A percentile compares a stretch with the other conserved stretches of the same genome.
Conservation (phyloP, 345 rosid genomes). For the Limnanthes douglasii region DNA sequence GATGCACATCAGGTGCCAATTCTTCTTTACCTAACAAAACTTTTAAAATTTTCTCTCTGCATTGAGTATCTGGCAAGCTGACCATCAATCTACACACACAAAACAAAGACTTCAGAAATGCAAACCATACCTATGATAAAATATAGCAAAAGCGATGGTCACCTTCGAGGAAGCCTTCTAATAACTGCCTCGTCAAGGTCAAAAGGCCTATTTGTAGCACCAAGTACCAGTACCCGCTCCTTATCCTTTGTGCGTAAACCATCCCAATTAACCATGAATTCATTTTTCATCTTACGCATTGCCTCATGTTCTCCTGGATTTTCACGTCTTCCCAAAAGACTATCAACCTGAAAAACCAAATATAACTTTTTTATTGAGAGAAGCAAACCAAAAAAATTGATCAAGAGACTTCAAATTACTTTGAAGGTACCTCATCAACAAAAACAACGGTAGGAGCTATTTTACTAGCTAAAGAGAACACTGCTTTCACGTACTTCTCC, state of each 20-base stretch:
- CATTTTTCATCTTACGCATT: conserved; percentile 99
- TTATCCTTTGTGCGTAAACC: conserved; percentile 92
- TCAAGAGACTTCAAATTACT: background rate
- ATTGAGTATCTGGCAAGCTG: conserved; percentile 73
- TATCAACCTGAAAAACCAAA: conserved; percentile 58
- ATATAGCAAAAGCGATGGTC: background rate
- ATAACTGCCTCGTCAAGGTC: conserved; percentile 99
- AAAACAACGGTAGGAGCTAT: conserved; percentile 96
- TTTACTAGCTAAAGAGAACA: conserved; percentile 95
- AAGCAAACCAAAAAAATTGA: background rate
- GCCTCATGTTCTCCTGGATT: conserved; percentile 99
- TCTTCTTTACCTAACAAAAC: conserved; percentile 91
- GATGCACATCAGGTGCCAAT: conserved; percentile 47
- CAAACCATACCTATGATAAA: no score
- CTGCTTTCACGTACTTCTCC: conserved; percentile 96
- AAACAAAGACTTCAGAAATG: background rate
- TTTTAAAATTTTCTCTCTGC: conserved; percentile 67
- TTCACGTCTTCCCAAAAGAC: conserved; percentile 98
- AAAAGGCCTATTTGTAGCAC: conserved; percentile 94
- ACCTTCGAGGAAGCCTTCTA: conserved; percentile 96
- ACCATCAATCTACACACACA: conserved; percentile 72
- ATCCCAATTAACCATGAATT: conserved; percentile 98
- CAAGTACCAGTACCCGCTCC: conserved; percentile 91
- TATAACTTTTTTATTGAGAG: background rate
- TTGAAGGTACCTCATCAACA: conserved; percentile 77